Evolutionary conservation across 345 rosid species (phyloP).

Genomic region (Bretschneidera sinensis): DNA sequence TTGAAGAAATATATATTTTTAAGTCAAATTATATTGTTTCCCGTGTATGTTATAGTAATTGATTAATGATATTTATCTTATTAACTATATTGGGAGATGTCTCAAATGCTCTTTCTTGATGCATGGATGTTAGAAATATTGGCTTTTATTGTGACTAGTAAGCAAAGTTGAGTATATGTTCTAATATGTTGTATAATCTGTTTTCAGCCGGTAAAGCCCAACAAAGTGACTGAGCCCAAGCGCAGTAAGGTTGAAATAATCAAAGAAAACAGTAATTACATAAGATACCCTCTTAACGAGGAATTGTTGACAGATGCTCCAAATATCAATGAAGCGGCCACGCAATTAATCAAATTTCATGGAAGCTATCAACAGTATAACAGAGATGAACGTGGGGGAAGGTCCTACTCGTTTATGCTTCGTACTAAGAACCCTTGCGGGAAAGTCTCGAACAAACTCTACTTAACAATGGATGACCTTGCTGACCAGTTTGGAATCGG

Average conservation of each 20-base stretch:
- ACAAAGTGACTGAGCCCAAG: slow-evolving; percentile 47
- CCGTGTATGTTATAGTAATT: no score
- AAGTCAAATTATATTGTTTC: no score
- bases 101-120: no score
- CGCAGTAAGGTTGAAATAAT: slow-evolving; percentile 96
- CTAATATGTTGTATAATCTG: neutral
- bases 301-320: slow-evolving; percentile 87
- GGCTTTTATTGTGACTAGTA: no score
- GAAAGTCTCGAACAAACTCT: slow-evolving; percentile 72
- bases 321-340: slow-evolving; percentile 78
- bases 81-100: no score
- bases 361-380: slow-evolving; percentile 98
- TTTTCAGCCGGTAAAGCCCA: slow-evolving; percentile 58
- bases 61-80: no score
- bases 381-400: slow-evolving; percentile 86
- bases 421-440: slow-evolving; percentile 95
- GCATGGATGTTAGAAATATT: no score
- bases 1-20: no score
- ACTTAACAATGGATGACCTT: slow-evolving; percentile 90
- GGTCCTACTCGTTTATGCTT: slow-evolving; percentile 93
- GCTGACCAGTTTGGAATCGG: slow-evolving; percentile 96
- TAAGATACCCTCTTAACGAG: slow-evolving; percentile 93
- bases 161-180: no score
- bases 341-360: slow-evolving; percentile 88
- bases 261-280: slow-evolving; percentile 91